A percentile compares a stretch with the other conserved stretches of the same genome.
These are phyloP conservation scores for Collariella sp. DNA, from an alignment of 495 filamentous ascomycete species.

Conservation along the genomic window DNA sequence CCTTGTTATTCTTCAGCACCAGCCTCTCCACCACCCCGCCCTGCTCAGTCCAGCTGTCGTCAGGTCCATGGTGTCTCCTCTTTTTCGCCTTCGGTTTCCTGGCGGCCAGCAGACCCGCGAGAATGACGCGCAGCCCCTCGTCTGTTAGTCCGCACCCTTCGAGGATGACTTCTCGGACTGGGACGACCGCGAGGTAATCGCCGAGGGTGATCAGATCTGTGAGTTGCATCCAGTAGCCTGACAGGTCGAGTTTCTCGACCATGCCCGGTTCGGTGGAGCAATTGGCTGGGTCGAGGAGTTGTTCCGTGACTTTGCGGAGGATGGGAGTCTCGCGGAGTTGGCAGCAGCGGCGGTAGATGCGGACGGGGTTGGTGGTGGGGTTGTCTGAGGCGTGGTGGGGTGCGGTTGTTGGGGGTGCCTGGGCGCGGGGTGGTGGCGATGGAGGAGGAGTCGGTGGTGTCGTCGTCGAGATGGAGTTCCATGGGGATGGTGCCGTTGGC, in stretches of 20 bases:
- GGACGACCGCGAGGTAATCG: conserved; percentile 90
- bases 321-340: conserved; percentile 87
- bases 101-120: conserved; percentile 77
- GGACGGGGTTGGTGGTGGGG: conserved; percentile 89
- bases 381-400: no score
- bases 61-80: conserved; percentile 30
- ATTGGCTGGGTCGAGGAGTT: conserved; percentile 63
- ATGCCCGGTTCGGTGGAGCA: conserved; percentile 54
- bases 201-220: conserved; percentile 77
- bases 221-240: conserved; percentile 71
- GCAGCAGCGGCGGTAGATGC: conserved; percentile 92
- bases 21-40: conserved; percentile 77
- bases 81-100: conserved; percentile 48
- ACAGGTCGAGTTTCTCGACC: conserved; percentile 73
- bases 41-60: conserved; percentile 32
- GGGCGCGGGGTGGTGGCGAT: conserved; percentile 15
- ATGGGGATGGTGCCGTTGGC: conserved; percentile 74
- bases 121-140: conserved; percentile 73
- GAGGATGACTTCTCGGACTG: conserved; percentile 72
- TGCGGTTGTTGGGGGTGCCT: conserved; percentile 38
- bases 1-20: conserved; percentile 85
- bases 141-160: conserved; percentile 83
- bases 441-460: conserved; percentile 45
- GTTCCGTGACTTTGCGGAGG: conserved; percentile 77
- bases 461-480: conserved; percentile 55